Evolutionary conservation across 2,329 filamentous ascomycete genomes (phyloP), one percentile per base, ranked within the genome.

Genomic region (Fusarium subglutinans): DNA sequence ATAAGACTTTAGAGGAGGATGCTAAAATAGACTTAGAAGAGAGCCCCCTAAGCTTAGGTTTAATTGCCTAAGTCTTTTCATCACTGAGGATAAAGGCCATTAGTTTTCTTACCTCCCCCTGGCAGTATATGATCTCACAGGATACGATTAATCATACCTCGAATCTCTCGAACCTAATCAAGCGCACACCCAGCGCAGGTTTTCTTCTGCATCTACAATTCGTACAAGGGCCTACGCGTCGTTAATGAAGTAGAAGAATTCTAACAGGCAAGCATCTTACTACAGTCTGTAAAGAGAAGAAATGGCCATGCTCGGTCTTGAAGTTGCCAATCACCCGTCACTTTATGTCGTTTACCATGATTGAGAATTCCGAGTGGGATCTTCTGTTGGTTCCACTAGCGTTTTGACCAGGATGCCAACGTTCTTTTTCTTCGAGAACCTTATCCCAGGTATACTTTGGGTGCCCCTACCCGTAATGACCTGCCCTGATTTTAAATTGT

Each of bases 371-470:
- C 30, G 24, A 50, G 59, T 56, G 47, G 56, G 63, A 61, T 57
- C 47, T 54, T 70, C 68, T 47, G 62, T 43, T 61, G 48, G 62
- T 72, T 58, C 64, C 62, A 55, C 67, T 50, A 20, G 38, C 43
- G 38, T 51, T 41, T 64, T 60, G n/a, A 45, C 58, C 55, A 62
- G 71, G 72, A 57, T 54, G 43, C 44, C 20, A 53, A 50, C 35
- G 60, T 75, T 64, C 56, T 62, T 74, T 69, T 74, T 47, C 63
- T 74, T 74, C 72, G 68, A 74, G 72, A 74, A 74, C 66, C 37
- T 70, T 70, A 58, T 59, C 47, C 67, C 43, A 30, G 30, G 24
- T 50, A 50, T 59, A 59, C 38, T 70, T 38, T 66, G 11, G 37
- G 6, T 13, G 8, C 26, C 67, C 65, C 64, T 62, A 54, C 51